Conservation (phyloP, 176 grass and related monocot genomes). For the Puya raimondii region DNA sequence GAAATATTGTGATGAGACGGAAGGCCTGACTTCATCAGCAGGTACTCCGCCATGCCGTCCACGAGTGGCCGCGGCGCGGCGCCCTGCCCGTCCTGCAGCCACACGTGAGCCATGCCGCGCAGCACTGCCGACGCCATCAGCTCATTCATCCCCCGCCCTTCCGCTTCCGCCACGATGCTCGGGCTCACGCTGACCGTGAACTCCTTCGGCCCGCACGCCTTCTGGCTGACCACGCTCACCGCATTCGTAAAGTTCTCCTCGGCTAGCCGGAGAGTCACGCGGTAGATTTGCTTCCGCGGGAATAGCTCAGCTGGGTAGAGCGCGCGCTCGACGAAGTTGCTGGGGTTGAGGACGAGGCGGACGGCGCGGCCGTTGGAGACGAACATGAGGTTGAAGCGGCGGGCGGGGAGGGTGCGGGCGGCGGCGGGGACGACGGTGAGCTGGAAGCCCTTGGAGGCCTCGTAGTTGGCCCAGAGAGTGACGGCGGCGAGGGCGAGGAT, state of each 20-base stretch:
- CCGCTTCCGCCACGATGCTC: conserved; percentile 1
- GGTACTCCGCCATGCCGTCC: conserved; percentile 50
- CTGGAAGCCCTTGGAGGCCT: conserved; percentile 29
- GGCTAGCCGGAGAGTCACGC: conserved; percentile 42
- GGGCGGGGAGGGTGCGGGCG: not conserved
- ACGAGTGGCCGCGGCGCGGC: conserved; percentile 22
- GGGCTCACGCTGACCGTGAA: conserved; percentile 53
- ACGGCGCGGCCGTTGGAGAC: not conserved
- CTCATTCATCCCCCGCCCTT: no score
- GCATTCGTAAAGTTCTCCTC: conserved; percentile 21
- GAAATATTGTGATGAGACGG: no score
- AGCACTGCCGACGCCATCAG: conserved; percentile 28
- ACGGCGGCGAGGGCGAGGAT: conserved; percentile 13
- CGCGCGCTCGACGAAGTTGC: conserved; percentile 7
- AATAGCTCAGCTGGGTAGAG: conserved; percentile 21
- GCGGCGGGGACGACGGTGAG: conserved; percentile 10
- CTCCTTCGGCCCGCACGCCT: not conserved
- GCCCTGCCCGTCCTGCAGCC: conserved; percentile 51
- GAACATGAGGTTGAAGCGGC: conserved; percentile 21
- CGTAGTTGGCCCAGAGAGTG: conserved; percentile 34
- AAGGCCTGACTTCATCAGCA: conserved; percentile 3
- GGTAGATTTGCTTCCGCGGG: conserved; percentile 22
- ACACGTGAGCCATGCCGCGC: conserved; percentile 49
- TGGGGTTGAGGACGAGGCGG: conserved; percentile 7
- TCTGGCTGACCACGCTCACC: conserved; percentile 4